Evolutionary conservation across 2,329 filamentous ascomycete species (phyloP), one percentile per base, ranked within the genome.

Genomic region (Diaporthe humulicola): DNA sequence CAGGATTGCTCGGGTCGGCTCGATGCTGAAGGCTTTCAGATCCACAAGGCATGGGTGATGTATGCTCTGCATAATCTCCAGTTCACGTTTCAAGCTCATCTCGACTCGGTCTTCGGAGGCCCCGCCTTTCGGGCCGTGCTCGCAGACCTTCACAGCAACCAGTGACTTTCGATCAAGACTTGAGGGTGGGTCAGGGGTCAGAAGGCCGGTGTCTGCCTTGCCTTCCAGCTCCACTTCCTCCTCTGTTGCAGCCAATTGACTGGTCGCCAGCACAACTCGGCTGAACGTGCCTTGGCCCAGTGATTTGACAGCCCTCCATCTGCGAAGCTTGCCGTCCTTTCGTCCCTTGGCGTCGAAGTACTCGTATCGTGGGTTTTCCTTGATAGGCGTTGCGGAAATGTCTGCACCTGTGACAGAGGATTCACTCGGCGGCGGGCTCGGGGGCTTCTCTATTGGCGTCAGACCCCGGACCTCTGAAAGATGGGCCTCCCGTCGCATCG

Each of bases 261-360:
- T 95, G 15, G 96, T 98, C 6, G 96, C 97, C 56, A 99, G 88
- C 85, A 97, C 93, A 28, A 99, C 97, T 80, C 94, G 94, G 82
- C 96, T 98, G 83, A 99, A 99, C 0, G 97, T 98, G 50, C 97
- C 97, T 79, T 98, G 95, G 7, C 97, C 97, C 8, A 99, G 89
- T 77, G 93, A 87, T 74, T 94, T 93, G 52, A 99, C 85, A 17
- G 93, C 93, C 78, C 94, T 91, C 92, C 97, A 99, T 77, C 91
- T 89, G 73, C 93, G 91, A 28, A 91, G 88, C 82, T 96, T 95
- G 77, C 90, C 85, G 74, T 95, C 91, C 67, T 89, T 87, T 45
- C 93, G 88, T 3, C 90, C 93, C 77, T 86, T 88, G 38, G 94
- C 93, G 79, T 94, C 89, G 80, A 95, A 97, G 76, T 92, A 91